Base-by-base conservation (phyloP, 2,329 filamentous ascomycete genomes). In the Colletotrichum scovillei region DNA sequence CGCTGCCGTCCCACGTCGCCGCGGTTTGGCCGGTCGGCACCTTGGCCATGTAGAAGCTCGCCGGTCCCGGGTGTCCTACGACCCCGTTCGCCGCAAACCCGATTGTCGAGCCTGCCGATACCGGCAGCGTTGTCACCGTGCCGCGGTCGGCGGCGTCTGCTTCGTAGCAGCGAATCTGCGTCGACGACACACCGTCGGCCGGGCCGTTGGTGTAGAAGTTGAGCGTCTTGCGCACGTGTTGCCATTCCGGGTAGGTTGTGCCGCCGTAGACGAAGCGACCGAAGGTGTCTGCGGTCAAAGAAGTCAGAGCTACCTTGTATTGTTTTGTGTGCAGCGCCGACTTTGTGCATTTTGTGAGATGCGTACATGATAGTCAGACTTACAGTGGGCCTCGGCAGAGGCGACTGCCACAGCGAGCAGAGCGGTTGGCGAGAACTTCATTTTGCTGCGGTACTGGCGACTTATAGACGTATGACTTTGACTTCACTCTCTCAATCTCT, bases 51-150 rank as follows among this genome's bases (percentile, higher is more conserved):
- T 82, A 83, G 42, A 81, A 79, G 56, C 80, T 78, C 63, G 83
- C 75, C 14, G 84, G 82, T 0, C 83, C 83, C 3, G 82, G 83
- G 75, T 84, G 83, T 69, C 79, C 80, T 66, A 86, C 79, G 69
- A 77, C 74, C 7, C 81, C 79, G 75, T 79, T 80, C 16, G 83
- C 81, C 26, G 80, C 79, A 77, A 85, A 86, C 28, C 80, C 80
- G 5, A 82, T 76, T 16, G 72, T 76, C 3, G 75, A 74, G 63
- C 80, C 80, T 4, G 80, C 80, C 46, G 69, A 69, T 30, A 72
- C 69, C 19, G 53, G 69, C 3, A 72, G 38, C 5, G 65, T 72
- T 24, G 66, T 58, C 16, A 72, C 69, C 22, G 53, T 63, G 30
- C 65, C 69, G 28, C 65, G 57, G 53, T 72, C 69, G 22, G 62